A percentile compares a stretch with the other conserved stretches of the same genome.
phyloP scores from a whole-genome alignment of 2,329 filamentous ascomycete species.

The Chrysoporthe cubensis region DNA sequence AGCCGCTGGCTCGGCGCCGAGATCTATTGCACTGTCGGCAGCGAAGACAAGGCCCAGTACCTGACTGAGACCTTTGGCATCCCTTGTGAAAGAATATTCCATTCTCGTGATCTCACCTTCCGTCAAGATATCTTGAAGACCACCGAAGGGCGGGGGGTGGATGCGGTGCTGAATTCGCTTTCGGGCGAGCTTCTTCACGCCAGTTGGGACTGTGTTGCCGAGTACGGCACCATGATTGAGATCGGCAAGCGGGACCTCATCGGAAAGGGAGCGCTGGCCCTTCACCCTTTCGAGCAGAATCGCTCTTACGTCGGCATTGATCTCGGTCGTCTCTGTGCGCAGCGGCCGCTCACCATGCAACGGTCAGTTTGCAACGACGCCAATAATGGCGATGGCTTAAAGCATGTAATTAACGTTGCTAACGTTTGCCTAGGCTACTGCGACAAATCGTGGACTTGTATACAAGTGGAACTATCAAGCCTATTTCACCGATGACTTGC shows the following conservation, averaged over 20 bases:
- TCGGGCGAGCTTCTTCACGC: constrained; percentile 18
- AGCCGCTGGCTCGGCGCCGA: constrained; percentile 16
- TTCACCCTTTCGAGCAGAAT: constrained; percentile 30
- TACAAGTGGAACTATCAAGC: constrained; percentile 27
- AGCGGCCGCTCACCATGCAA: constrained; percentile 3
- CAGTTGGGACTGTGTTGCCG: constrained; percentile 25
- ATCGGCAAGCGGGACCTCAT: constrained; percentile 27
- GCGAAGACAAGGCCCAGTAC: neutral
- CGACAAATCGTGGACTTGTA: neutral
- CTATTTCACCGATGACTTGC: constrained; percentile 31
- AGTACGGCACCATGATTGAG: constrained; percentile 26
- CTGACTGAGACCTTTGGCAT: neutral
- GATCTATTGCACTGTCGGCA: constrained; percentile 11
- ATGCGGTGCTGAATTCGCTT: constrained; percentile 17
- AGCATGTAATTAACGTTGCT: neutral
- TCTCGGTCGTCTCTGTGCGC: neutral
- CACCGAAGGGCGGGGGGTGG: constrained; percentile 38
- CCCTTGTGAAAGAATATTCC: constrained; percentile 36
- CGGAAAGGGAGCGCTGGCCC: constrained; percentile 27
- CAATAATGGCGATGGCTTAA: neutral
- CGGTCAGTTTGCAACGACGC: neutral
- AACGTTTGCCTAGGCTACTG: neutral
- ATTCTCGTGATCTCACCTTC: constrained; percentile 35
- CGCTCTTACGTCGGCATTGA: constrained; percentile 9
- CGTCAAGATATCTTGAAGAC: constrained; percentile 33